Conservation (phyloP, 129 eudicot genomes). For the Chrysanthemum makinoi region DNA sequence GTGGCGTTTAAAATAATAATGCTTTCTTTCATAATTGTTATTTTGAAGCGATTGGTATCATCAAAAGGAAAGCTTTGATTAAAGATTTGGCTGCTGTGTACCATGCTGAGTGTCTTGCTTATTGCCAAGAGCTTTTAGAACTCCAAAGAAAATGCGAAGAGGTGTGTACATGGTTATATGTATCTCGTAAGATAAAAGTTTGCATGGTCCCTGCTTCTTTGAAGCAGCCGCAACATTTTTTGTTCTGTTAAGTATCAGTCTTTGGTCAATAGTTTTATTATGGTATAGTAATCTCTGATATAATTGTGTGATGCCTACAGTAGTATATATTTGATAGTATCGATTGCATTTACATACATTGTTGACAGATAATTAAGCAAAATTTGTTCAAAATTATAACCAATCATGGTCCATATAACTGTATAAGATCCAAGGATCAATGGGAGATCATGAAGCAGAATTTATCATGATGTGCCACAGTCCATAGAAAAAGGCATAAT, state of each 20-base stretch:
- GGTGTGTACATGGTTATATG: slow-evolving; percentile 27
- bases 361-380: not conserved
- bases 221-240: not conserved
- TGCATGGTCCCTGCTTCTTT: not conserved
- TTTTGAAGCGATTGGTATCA: slow-evolving; percentile 61
- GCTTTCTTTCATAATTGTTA: not conserved
- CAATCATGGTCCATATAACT: no score
- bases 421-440: no score
- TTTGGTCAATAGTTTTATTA: slow-evolving; percentile 6
- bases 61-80: slow-evolving; percentile 67
- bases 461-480: no score
- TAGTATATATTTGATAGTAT: not conserved
- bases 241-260: not conserved
- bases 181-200: not conserved
- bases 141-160: slow-evolving; percentile 65
- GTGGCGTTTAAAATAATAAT: not conserved
- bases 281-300: not conserved
- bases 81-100: slow-evolving; percentile 67
- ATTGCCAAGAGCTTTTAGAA: slow-evolving; percentile 65
- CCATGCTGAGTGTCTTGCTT: slow-evolving; percentile 69
- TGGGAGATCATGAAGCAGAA: no score
- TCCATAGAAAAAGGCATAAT: not conserved
- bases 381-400: no score
- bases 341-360: not conserved
- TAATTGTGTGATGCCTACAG: not conserved